Evolutionary conservation across 352 stramenopile genomes (phyloP).

Genomic region (Pythium guiyangense): DNA sequence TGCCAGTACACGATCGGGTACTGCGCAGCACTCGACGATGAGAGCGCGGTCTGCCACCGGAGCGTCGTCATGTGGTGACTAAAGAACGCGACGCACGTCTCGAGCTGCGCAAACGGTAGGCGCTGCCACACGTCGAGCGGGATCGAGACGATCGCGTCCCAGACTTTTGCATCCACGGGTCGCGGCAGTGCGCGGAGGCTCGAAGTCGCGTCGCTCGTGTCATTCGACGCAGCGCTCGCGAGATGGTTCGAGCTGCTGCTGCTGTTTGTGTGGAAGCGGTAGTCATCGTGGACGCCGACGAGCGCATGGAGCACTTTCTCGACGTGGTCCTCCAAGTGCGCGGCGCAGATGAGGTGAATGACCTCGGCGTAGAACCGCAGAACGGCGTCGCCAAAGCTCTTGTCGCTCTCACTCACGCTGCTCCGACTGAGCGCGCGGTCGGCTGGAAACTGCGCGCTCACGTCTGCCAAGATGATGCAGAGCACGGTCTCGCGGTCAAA

Average conservation of each 20-base stretch:
- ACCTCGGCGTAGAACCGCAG: constrained; percentile 71
- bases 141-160: constrained; percentile 59
- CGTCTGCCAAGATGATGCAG: constrained; percentile 71
- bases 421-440: constrained; percentile 28
- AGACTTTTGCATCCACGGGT: constrained; percentile 57
- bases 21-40: constrained; percentile 9
- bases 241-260: constrained; percentile 2
- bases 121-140: constrained; percentile 41
- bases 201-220: background rate
- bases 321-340: constrained; percentile 70
- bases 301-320: constrained; percentile 80
- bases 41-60: constrained; percentile 42
- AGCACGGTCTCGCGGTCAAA: constrained; percentile 82
- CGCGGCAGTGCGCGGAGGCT: constrained; percentile 30
- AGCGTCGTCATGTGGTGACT: constrained; percentile 58
- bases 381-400: constrained; percentile 33
- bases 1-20: constrained; percentile 72
- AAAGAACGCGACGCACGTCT: constrained; percentile 46
- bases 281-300: constrained; percentile 78
- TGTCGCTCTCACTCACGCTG: constrained; percentile 3
- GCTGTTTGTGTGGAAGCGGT: constrained; percentile 56
- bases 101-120: constrained; percentile 34
- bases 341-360: constrained; percentile 57
- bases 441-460: constrained; percentile 48
- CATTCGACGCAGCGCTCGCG: constrained; percentile 5